Evolutionary conservation across 805 yeast genomes (phyloP), one percentile per base, ranked within the genome.

Genomic region (Candida ortonii): DNA sequence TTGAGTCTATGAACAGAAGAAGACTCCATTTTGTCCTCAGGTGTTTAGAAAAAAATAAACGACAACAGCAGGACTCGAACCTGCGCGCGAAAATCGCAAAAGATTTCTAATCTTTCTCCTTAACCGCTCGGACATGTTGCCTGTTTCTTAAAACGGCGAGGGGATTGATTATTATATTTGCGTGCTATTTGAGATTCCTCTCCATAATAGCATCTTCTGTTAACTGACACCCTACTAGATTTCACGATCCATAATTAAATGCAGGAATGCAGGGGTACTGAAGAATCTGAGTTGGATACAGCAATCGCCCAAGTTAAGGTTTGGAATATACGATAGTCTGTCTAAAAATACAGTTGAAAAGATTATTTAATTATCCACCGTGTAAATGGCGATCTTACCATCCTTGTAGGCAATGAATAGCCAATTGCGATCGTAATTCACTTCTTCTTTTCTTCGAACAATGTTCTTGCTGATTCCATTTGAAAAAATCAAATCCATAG

Each of bases 31-130:
- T n/a, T n/a, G n/a, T n/a, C n/a, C n/a, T n/a, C n/a, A n/a, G n/a
- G n/a, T n/a, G n/a, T n/a, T n/a, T n/a, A 25, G 23, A 32, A 33
- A 27, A 35, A 34, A 40, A 31, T 30, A 33, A 38, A 34, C 73
- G 73, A 70, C 73, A 68, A 65, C 74, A 68, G 73, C 76, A 70
- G 74, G 76, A 70, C 59, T 70, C 73, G 76, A 70, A 69, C 76
- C 74, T 69, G 74, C 72, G 75, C 74, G 75, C 73, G 75, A 73
- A 66, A 62, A 70, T 71, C 74, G 74, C 75, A 70, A 70, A 69
- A 70, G 74, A 69, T 70, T 68, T 69, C 73, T 65, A 68, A 65
- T 68, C 73, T 68, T 68, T 68, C 73, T 68, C 74, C 73, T 68
- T 68, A 68, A 68, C 73, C 73, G 57, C 73, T 68, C 73, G 74